Base-by-base conservation (phyloP, 306 rosid species). In the Fagus sylvatica region DNA sequence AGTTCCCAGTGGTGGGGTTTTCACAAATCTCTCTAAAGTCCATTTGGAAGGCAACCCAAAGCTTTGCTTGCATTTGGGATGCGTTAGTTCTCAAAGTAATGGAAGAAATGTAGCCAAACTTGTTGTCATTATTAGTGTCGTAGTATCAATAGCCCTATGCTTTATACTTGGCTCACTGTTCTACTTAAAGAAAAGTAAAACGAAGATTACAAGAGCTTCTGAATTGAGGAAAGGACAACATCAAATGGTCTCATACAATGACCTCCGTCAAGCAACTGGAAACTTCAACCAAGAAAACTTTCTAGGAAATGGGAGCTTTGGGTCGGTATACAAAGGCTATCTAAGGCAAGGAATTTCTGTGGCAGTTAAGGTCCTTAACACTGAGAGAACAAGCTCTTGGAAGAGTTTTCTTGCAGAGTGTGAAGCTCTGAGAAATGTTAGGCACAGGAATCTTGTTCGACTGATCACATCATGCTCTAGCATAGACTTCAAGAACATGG, bases 341-440 rank as follows among this genome's bases (percentile, higher is more conserved):
- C 76, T 84, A 41, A 70, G 84, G 74, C 82, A 85, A n/a, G 86
- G 83, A 64, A 83, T 33, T 17, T 79, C 53, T 48, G 76, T 89
- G 40, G 94, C 94, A 16, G 90, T 93, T 15, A 91, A 93, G 86
- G 93, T 93, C 40, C 79, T 93, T n/a, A 86, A 90, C 77, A 79
- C 77, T 1, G 74, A 57, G 41, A 76, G 75, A 49, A 84, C 78
- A 19, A 88, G 84, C 2, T 86, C 84, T 70, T 59, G 83, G 41
- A 93, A 88, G 84, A 93, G 98, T 60, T 93, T 93, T 72, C 80
- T 86, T 3, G 93, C 94, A 7, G 98, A 91, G 73, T 93, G 98
- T 30, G 88, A 93, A 59, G 87, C 88, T n/a, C 51, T 87, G 86
- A 84, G 75, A 83, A 84, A 86, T 34, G 83, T 85, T 5, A 84